Conservation (phyloP, 2,329 filamentous ascomycete genomes). For the Massarina eburnea region DNA sequence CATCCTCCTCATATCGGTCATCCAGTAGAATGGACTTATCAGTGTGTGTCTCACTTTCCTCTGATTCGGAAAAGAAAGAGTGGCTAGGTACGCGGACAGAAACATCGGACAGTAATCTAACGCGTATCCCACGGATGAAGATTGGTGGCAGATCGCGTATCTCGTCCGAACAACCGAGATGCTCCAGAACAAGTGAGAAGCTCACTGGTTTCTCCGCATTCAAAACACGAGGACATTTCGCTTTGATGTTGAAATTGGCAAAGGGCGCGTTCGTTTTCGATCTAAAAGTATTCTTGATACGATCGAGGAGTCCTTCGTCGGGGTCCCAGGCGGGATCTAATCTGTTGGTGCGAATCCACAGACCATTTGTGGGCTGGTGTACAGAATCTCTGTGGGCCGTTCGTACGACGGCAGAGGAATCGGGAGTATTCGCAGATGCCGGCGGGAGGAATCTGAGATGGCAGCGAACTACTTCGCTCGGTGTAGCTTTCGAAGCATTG, state of each 20-base stretch:
- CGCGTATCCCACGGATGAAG: constrained; percentile 24
- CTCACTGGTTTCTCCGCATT: constrained; percentile 18
- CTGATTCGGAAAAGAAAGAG: neutral
- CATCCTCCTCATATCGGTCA: constrained; percentile 15
- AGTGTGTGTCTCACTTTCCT: constrained; percentile 6
- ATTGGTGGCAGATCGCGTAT: constrained; percentile 23
- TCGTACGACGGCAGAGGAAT: neutral
- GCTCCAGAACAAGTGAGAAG: constrained; percentile 20
- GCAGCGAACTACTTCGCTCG: constrained; percentile 18
- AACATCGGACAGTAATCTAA: constrained; percentile 18
- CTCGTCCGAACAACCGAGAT: constrained; percentile 28
- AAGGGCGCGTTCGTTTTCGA: constrained; percentile 22
- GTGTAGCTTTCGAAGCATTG: constrained; percentile 2
- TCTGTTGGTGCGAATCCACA: constrained; percentile 26
- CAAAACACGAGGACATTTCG: constrained; percentile 22
- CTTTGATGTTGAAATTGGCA: constrained; percentile 24
- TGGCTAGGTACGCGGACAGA: constrained; percentile 17
- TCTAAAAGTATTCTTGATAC: constrained; percentile 23
- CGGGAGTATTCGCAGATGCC: constrained; percentile 15
- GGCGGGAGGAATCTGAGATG: constrained; percentile 17
- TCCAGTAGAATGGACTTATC: constrained; percentile 18
- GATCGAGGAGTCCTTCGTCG: constrained; percentile 18
- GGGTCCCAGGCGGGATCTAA: constrained; percentile 20
- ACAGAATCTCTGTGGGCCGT: neutral
- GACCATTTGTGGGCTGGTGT: constrained; percentile 20